Conservation (phyloP, 306 rosid species). For the Acacia confusa region DNA sequence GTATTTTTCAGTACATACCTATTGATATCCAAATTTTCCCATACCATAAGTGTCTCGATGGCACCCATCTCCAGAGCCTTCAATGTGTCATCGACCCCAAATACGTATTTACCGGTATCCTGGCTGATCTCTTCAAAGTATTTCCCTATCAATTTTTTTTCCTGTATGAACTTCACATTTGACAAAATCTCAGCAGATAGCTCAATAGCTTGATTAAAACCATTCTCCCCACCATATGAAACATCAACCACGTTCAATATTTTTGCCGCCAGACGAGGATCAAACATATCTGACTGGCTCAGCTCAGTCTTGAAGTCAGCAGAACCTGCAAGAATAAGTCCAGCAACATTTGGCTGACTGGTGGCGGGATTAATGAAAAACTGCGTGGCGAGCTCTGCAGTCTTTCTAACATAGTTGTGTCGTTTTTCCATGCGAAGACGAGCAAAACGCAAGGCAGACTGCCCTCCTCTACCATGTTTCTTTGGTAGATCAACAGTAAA, state of each 20-base stretch:
- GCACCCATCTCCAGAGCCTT: slow-evolving; percentile 77
- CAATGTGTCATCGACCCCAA: slow-evolving; percentile 66
- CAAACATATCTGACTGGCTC: slow-evolving; percentile 76
- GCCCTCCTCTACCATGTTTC: slow-evolving; percentile 83
- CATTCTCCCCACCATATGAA: slow-evolving; percentile 72
- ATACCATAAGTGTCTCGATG: slow-evolving; percentile 69
- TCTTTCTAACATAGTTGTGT: slow-evolving; percentile 68
- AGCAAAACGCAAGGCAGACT: slow-evolving; percentile 71
- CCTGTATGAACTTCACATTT: slow-evolving; percentile 70
- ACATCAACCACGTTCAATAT: slow-evolving; percentile 67
- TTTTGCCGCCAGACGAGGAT: slow-evolving; percentile 64
- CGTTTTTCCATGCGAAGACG: slow-evolving; percentile 76
- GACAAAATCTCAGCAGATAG: slow-evolving; percentile 64
- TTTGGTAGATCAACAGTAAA: slow-evolving; percentile 67
- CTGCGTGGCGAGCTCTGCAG: slow-evolving; percentile 72
- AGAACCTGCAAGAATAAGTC: slow-evolving; percentile 66
- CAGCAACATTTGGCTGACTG: slow-evolving; percentile 71
- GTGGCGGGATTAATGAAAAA: slow-evolving; percentile 69
- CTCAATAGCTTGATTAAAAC: slow-evolving; percentile 71
- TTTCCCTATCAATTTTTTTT: slow-evolving; percentile 63
- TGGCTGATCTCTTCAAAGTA: slow-evolving; percentile 75
- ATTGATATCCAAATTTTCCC: slow-evolving; percentile 69
- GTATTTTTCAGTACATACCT: slow-evolving; percentile 52
- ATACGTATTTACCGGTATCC: slow-evolving; percentile 74
- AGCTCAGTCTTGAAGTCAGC: slow-evolving; percentile 76